Evolutionary conservation across 2,329 filamentous ascomycete genomes (phyloP), one percentile per base, ranked within the genome.

Genomic region (Pseudocercospora macadamiae): DNA sequence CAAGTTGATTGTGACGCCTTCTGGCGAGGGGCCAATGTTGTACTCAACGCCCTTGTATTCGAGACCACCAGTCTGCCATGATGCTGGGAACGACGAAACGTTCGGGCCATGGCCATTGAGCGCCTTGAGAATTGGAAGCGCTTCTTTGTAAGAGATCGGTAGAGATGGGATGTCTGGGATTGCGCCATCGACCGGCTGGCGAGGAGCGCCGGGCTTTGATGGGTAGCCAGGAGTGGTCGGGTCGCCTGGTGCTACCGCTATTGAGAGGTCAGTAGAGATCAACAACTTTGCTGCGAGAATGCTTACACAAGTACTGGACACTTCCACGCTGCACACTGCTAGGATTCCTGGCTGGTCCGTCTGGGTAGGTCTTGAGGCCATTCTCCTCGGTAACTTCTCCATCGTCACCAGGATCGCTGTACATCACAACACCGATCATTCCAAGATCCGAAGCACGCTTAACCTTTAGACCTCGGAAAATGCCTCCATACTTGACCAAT

Each of bases 181-280:
- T 5, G 84, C 83, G 25, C 83, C 80, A 18, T 91, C 81, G 0
- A 88, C 85, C 6, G 91, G 85, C 58, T 86, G 81, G 21, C 93
- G 88, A 32, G 91, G 90, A 21, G 82, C 89, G n/a, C 89, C 93
- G 4, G 93, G 93, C 73, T 93, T 93, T 0, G 92, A 96, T 6
- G 93, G 90, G 70, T 96, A 97, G 9, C 95, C 95, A 16, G 92
- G 91, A 0, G 95, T 97, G 0, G 95, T 96, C 49, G 93, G 93
- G 70, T 97, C 86, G 54, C 86, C 86, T 18, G 85, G 84, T 45
- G 80, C 79, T 36, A 84, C 77, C 64, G 82, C 83, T 85, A 36
- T 10, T 23, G 10, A 28, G 6, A 4, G 32, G 44, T 62, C 42
- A 63, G 53, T 55, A 34, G 19, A n/a, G 2, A 34, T 12, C 7